A percentile compares a stretch with the other conserved stretches of the same genome.
Evolutionary conservation across 78 protist genomes (phyloP).

Genomic region (Dictyostelium brefeldianum): DNA sequence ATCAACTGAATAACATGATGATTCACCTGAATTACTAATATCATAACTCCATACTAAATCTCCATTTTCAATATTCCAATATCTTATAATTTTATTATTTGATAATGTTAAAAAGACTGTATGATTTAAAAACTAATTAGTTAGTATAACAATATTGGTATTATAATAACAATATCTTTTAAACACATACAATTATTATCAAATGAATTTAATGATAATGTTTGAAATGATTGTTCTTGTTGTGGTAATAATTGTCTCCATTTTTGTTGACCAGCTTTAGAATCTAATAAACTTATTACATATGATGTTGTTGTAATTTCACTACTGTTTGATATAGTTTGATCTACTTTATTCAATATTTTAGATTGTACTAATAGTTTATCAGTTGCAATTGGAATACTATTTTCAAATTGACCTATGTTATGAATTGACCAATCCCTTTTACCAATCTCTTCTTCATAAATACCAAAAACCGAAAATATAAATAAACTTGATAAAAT

Average conservation of each 20-base stretch:
- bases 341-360: not conserved
- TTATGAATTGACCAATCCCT: conserved; percentile 29
- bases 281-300: not conserved
- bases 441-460: conserved; percentile 38
- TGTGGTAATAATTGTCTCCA: conserved; percentile 78
- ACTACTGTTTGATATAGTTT: too few relatives aligned
- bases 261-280: not conserved
- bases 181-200: conserved; percentile 33
- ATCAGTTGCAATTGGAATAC: not conserved
- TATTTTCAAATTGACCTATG: conserved; percentile 32
- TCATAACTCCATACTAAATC: conserved; percentile 1
- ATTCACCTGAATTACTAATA: not conserved
- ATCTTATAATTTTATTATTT: conserved; percentile 36
- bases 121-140: not conserved
- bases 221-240: conserved; percentile 58
- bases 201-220: not conserved
- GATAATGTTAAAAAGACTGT: conserved; percentile 43
- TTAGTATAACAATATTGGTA: not conserved
- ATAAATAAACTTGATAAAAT: conserved; percentile 4
- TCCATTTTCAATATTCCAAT: conserved; percentile 51
- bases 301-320: not conserved
- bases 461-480: conserved; percentile 3
- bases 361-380: conserved; percentile 35
- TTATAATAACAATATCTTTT: not conserved
- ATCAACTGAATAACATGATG: not conserved